Percentiles rank a stretch among this genome's conserved stretches.
Evolutionary conservation across 164 flowering plant genomes (phyloP).

Genomic region (Magnolia sinica): DNA sequence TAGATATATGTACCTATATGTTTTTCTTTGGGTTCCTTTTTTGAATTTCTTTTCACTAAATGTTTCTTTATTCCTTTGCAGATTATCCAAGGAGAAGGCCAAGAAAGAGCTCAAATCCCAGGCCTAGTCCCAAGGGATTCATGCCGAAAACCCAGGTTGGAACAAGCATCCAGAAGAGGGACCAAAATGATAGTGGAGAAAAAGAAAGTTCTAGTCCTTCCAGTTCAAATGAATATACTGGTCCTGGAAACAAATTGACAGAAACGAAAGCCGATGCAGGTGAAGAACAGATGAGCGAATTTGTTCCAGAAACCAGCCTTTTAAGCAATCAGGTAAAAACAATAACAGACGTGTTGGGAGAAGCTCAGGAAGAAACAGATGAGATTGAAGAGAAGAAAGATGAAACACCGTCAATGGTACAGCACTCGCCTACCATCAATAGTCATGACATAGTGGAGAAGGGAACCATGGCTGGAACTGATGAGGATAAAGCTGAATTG

Average conservation of each 20-base stretch:
- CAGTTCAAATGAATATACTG: conserved; percentile 21
- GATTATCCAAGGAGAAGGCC: conserved; percentile 72
- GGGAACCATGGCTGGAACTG: conserved; percentile 16
- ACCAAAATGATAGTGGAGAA: conserved; percentile 34
- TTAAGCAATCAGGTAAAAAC: background rate
- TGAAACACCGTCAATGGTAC: conserved; percentile 3
- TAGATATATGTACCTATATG: background rate
- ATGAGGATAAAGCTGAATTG: conserved; percentile 3
- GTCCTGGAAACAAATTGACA: conserved; percentile 19
- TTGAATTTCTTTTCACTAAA: background rate
- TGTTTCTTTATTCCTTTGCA: conserved; percentile 15
- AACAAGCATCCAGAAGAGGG: conserved; percentile 48
- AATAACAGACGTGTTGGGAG: background rate
- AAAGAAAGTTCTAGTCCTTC: conserved; percentile 32
- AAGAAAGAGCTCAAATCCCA: conserved; percentile 43
- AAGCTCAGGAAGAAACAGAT: conserved; percentile 22
- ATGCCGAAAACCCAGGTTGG: conserved; percentile 46
- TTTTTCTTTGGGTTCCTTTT: background rate
- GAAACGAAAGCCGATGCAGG: conserved; percentile 25
- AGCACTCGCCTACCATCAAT: conserved; percentile 8
- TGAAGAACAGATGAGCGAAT: conserved; percentile 21
- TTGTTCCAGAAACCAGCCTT: conserved; percentile 7
- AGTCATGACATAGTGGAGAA: conserved; percentile 21
- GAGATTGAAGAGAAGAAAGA: conserved; percentile 19
- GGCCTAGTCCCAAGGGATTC: conserved; percentile 55